These are phyloP conservation scores for Cenchrus fungigraminus DNA, from an alignment of 176 grass and related monocot species.

Conservation along the genomic window DNA sequence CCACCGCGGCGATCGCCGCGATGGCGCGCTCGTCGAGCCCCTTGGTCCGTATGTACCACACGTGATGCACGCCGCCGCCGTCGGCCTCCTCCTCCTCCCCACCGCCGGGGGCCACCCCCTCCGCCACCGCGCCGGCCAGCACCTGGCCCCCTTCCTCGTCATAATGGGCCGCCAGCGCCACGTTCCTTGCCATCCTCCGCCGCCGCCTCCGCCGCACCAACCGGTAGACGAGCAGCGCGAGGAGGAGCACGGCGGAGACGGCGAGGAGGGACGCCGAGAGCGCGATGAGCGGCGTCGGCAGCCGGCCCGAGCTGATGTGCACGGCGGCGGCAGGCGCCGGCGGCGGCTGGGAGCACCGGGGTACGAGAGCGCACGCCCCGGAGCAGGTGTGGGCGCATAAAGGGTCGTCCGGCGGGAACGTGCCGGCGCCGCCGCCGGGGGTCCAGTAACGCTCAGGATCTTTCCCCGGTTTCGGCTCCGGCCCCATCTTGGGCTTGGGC, in stretches of 20 bases:
- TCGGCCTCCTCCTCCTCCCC: background rate
- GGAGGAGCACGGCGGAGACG: conserved; percentile 36
- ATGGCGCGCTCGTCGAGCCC: conserved; percentile 87
- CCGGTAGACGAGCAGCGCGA: conserved; percentile 44
- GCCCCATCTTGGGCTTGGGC: background rate
- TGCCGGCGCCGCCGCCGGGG: background rate
- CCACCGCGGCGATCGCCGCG: conserved; percentile 64
- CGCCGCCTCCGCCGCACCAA: background rate
- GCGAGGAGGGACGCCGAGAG: conserved; percentile 51
- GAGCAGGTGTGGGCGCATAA: conserved; percentile 45
- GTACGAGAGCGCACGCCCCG: background rate
- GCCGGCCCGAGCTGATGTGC: conserved; percentile 42
- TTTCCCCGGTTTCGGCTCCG: background rate
- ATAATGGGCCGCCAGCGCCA: conserved; percentile 22
- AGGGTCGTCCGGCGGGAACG: background rate
- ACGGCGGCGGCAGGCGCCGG: conserved; percentile 28
- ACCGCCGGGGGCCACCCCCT: background rate
- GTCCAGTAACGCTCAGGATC: background rate
- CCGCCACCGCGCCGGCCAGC: background rate
- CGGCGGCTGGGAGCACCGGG: background rate
- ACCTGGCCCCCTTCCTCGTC: background rate
- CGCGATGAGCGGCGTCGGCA: conserved; percentile 49
- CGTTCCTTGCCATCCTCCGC: background rate
- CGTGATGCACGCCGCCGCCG: conserved; percentile 62
- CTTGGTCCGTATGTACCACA: conserved; percentile 85